phyloP scores from a whole-genome alignment of 495 filamentous ascomycete species.

The Jackrogersella minutella region DNA sequence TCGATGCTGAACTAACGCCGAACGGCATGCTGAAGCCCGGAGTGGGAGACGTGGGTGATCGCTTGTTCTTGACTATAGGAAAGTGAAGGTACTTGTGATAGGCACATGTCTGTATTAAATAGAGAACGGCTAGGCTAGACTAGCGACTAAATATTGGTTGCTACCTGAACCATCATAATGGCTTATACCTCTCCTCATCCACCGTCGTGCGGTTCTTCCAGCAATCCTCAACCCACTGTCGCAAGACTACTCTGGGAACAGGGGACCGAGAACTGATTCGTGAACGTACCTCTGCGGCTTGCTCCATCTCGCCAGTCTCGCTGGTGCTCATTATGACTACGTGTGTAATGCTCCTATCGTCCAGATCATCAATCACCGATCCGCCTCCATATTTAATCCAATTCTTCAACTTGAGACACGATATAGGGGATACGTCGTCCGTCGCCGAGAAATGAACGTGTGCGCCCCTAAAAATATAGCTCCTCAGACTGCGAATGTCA shows the following conservation, averaged over 20 bases:
- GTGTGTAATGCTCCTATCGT: conserved; percentile 67
- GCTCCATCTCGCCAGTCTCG: conserved; percentile 45
- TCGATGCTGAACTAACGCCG: conserved; percentile 75
- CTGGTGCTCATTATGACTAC: conserved; percentile 60
- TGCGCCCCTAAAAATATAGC: conserved; percentile 73
- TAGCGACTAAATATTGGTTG: background rate
- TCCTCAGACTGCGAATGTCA: conserved; percentile 57
- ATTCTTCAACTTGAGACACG: conserved; percentile 48
- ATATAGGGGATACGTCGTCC: conserved; percentile 28
- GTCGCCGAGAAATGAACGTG: conserved; percentile 61
- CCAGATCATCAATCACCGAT: conserved; percentile 53
- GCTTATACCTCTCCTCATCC: conserved; percentile 76
- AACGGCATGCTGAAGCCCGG: conserved; percentile 92
- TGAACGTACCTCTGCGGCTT: conserved; percentile 54
- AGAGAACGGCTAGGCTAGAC: conserved; percentile 5
- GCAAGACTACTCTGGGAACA: conserved; percentile 74
- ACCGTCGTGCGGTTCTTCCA: conserved; percentile 81
- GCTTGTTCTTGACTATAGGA: conserved; percentile 90
- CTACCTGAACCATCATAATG: conserved; percentile 31
- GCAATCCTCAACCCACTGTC: conserved; percentile 79
- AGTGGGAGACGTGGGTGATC: conserved; percentile 89
- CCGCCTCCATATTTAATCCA: conserved; percentile 73
- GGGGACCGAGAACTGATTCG: conserved; percentile 53
- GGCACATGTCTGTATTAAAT: background rate
- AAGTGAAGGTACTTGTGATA: conserved; percentile 63